Evolutionary conservation across 139 green algal species (phyloP).

Genomic region (Parachlorella kessleri): DNA sequence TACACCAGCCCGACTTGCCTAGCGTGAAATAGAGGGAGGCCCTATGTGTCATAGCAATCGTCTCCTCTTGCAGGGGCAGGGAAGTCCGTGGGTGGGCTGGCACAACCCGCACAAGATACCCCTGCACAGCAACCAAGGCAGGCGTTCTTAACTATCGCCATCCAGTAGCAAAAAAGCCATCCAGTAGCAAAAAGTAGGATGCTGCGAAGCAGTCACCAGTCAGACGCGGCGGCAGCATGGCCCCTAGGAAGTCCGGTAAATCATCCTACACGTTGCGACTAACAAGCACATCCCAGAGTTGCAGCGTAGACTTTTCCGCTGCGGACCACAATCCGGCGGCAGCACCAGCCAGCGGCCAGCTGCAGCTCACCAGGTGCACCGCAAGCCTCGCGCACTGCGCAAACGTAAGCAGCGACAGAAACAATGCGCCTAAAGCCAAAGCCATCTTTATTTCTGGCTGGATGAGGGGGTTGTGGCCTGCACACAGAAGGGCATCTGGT

Average conservation of each 20-base stretch:
- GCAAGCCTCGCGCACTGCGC: constrained; percentile 19
- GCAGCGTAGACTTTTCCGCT: no score
- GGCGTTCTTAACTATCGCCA: no score
- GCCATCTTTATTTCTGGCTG: constrained; percentile 1
- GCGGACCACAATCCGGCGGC: no score
- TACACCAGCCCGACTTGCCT: background rate
- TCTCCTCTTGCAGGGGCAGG: constrained; percentile 8
- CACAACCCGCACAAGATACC: constrained; percentile 8
- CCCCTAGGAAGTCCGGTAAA: background rate
- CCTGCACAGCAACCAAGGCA: no score
- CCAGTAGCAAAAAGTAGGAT: background rate
- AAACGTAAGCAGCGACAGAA: constrained; percentile 22
- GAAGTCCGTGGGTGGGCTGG: background rate
- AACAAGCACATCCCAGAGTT: background rate
- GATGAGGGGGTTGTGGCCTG: background rate
- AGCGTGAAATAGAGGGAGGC: constrained; percentile 20
- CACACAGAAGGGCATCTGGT: no score
- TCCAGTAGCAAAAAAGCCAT: no score
- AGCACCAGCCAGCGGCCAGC: no score
- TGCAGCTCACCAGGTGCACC: constrained; percentile 20
- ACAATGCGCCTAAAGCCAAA: constrained; percentile 10
- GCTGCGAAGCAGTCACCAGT: background rate
- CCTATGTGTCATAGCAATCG: constrained; percentile 7
- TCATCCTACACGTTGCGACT: background rate
- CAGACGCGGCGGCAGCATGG: background rate